Evolutionary conservation across 2,329 filamentous ascomycete genomes (phyloP).

Genomic region (Monosporascus sp.): DNA sequence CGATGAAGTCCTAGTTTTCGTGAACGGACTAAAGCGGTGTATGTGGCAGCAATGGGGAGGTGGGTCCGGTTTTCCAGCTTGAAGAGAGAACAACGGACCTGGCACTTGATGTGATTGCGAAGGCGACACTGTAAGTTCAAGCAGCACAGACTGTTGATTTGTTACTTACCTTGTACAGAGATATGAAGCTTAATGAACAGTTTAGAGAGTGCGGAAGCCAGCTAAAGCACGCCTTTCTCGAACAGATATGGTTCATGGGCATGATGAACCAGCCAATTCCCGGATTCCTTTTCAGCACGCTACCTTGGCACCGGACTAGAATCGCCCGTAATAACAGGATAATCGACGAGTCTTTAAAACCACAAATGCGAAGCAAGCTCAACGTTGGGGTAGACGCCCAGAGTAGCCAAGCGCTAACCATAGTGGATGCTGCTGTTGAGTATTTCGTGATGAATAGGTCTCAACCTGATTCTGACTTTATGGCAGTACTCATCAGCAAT

Average conservation of each 20-base stretch:
- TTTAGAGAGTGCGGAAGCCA: conserved; percentile 12
- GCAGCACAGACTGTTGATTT: neutral
- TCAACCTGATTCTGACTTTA: conserved; percentile 18
- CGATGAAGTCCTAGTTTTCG: conserved; percentile 32
- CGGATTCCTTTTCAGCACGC: conserved; percentile 10
- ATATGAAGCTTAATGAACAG: conserved; percentile 21
- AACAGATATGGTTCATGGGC: conserved; percentile 16
- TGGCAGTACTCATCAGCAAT: conserved; percentile 26
- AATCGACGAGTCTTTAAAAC: conserved; percentile 19
- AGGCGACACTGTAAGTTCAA: conserved; percentile 27
- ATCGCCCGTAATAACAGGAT: conserved; percentile 18
- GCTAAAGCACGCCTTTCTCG: conserved; percentile 17
- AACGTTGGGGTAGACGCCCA: conserved; percentile 3
- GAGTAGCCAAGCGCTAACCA: conserved; percentile 17
- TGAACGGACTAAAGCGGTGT: conserved; percentile 19
- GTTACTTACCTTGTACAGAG: conserved; percentile 10
- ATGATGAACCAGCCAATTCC: conserved; percentile 8
- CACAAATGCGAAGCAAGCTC: conserved; percentile 19
- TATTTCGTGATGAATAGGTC: conserved; percentile 16
- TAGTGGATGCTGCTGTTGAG: conserved; percentile 22
- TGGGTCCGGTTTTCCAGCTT: conserved; percentile 28
- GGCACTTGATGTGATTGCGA: conserved; percentile 35
- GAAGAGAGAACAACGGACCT: conserved; percentile 31
- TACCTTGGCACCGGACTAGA: conserved; percentile 17
- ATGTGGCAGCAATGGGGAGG: conserved; percentile 22